Evolutionary conservation across 2,329 filamentous ascomycete species (phyloP).

Genomic region (Colletotrichum musae): DNA sequence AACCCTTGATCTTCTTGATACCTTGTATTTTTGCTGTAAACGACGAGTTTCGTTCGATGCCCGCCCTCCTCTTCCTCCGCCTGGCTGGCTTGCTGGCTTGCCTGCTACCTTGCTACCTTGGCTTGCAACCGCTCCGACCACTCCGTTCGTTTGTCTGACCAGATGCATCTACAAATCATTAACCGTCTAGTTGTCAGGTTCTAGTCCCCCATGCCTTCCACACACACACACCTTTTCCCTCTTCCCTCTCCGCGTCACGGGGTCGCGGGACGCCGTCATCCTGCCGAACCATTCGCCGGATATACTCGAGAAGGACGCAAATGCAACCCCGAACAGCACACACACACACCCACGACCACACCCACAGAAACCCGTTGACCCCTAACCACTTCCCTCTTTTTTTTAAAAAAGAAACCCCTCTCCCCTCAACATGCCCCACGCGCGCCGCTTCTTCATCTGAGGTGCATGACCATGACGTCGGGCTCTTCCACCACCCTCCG

Average conservation of each 20-base stretch:
- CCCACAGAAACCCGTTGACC: not conserved
- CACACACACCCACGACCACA: no score
- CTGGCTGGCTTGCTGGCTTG: no score
- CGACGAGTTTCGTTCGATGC: constrained; percentile 1
- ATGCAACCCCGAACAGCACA: not conserved
- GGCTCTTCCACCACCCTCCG: constrained; percentile 85
- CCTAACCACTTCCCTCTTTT: not conserved
- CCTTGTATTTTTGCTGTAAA: not conserved
- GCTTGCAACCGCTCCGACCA: not conserved
- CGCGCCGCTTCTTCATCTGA: constrained; percentile 68
- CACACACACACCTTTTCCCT: not conserved
- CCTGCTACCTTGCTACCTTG: not conserved
- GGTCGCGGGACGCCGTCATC: constrained; percentile 5
- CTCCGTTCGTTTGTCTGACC: not conserved
- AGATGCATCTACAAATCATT: constrained; percentile 20
- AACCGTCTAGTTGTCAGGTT: constrained; percentile 16
- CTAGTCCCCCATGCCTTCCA: not conserved
- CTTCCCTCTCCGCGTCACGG: constrained; percentile 16
- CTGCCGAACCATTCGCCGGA: not conserved
- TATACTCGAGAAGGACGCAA: not conserved
- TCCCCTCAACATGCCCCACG: not conserved
- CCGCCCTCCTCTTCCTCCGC: not conserved
- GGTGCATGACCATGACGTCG: constrained; percentile 86
- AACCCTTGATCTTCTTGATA: constrained; percentile 11
- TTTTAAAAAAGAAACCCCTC: not conserved